Evolutionary conservation across 2,329 filamentous ascomycete species (phyloP), one percentile per base, ranked within the genome.

Genomic region (Alternaria sp.): DNA sequence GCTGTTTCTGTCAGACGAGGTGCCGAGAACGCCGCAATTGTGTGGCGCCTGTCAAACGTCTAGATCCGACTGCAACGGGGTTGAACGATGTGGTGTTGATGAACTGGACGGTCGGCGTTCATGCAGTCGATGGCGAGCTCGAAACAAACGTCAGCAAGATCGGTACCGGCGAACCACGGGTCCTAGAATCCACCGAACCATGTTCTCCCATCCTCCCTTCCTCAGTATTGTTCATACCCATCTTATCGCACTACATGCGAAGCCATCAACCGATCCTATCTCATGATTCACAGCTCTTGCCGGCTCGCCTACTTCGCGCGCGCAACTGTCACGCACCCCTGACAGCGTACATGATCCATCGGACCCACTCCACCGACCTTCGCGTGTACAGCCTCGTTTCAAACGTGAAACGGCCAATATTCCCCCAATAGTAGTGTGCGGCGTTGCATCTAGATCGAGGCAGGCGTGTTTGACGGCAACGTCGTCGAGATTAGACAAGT

Each of bases 1-100:
- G 59, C 54, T 68, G 66, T 71, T 73, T 72, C 66, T 65, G 34
- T 59, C 61, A 67, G 36, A 68, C 55, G 34, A 57, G 8, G 48
- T 48, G 49, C 61, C 43, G 50, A 43, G 58, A 57, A 22, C 56
- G 52, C 57, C 52, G 46, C 62, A 67, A 66, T 52, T 52, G 40
- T 30, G 36, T 62, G 60, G 63, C 66, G 52, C 46, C 54, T 67
- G 64, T 66, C 56, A 70, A 52, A 57, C 46, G 46, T 60, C 45
- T 54, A 53, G 58, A 62, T 55, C 38, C 38, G 53, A 43, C 48
- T 34, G 32, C 52, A 36, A 54, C 46, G 32, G 36, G 56, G 44
- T 43, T 55, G 28, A 27, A 27, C 5, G 20, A 28, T 12, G 20
- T 38, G 28, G 30, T 48, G 48, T 59, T 62, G 30, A 66, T 67